Evolutionary conservation across 2,329 filamentous ascomycete genomes (phyloP).

Genomic region (Trichophyton mentagrophytes): DNA sequence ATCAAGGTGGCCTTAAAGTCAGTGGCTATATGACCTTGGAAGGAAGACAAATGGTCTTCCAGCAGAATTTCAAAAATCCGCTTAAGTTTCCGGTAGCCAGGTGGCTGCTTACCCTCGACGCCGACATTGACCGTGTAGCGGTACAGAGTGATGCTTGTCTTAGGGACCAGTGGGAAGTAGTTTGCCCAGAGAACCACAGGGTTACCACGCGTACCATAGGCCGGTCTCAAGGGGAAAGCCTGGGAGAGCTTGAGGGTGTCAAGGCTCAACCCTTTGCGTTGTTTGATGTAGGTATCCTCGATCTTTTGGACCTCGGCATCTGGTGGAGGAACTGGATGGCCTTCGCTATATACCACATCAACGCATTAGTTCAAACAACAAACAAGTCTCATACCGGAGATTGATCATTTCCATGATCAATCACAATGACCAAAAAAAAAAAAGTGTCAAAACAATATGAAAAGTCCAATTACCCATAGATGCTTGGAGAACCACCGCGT

Average conservation of each 20-base stretch:
- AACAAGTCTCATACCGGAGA: background rate
- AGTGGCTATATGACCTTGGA: constrained; percentile 23
- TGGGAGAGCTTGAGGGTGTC: constrained; percentile 10
- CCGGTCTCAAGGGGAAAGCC: constrained; percentile 26
- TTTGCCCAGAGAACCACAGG: constrained; percentile 27
- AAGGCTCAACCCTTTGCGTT: constrained; percentile 11
- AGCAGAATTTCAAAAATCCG: constrained; percentile 38
- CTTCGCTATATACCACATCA: background rate
- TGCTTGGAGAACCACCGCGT: constrained; percentile 12
- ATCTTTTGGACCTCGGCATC: constrained; percentile 18
- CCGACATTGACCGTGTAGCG: constrained; percentile 31
- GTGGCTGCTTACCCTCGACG: constrained; percentile 17
- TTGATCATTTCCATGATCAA: background rate
- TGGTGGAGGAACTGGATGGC: constrained; percentile 13
- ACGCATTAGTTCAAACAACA: background rate
- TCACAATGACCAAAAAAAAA: constrained; percentile 2
- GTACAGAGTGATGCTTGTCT: constrained; percentile 24
- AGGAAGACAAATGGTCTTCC: constrained; percentile 24
- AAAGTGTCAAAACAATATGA: constrained; percentile 19
- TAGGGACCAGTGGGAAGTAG: constrained; percentile 27
- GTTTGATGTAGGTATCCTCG: constrained; percentile 19
- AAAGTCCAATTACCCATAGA: background rate
- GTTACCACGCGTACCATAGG: constrained; percentile 25
- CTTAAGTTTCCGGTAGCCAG: constrained; percentile 28
- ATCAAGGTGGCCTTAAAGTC: constrained; percentile 31